Evolutionary conservation across 129 eudicot genomes (phyloP), one percentile per base, ranked within the genome.

Genomic region (Pittosporum tobira): DNA sequence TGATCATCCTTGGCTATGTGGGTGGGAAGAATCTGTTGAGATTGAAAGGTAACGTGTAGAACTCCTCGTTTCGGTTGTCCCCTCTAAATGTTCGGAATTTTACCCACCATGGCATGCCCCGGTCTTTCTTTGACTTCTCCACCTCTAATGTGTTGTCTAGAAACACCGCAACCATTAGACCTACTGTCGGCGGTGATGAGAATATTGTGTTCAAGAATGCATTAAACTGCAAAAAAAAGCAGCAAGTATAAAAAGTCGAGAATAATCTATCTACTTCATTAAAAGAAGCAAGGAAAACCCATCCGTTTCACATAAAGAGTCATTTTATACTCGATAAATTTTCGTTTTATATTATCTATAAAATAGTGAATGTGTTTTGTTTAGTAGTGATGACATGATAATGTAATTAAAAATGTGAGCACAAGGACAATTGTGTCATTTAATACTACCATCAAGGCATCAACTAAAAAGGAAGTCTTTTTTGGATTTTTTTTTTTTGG

Each of bases 31-130:
- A 77, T 57, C 84, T 67, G 76, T 81, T 81, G 71, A 81, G 84
- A 52, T 81, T 81, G 49, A 81, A 81, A 2, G 88, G 88, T 71
- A 81, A 64, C 14, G 88, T 77, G 61, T 81, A 81, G 78, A 81
- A 81, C 64, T 81, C 88, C 62, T 81, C 88, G 18, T 81, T 81
- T 23, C 88, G 55, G 65, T 74, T 81, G 31, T 81, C 88, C 11
- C 88, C 88, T 70, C 88, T 57, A 42, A 77, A 82, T 11, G 79
- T 82, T 62, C 89, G 64, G 66, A 82, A 82, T 75, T 82, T 82
- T 25, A 75, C 79, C 89, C 89, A 82, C 89, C 89, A 82, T 11
- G 89, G 89, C 89, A 82, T 82, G 22, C 89, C 89, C n/a, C 84
- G 64, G 45, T 82, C 89, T 72, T 71, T 78, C 78, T 78, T 78